phyloP scores from a whole-genome alignment of 768 basidiomycete species.

The Russula virescens region DNA sequence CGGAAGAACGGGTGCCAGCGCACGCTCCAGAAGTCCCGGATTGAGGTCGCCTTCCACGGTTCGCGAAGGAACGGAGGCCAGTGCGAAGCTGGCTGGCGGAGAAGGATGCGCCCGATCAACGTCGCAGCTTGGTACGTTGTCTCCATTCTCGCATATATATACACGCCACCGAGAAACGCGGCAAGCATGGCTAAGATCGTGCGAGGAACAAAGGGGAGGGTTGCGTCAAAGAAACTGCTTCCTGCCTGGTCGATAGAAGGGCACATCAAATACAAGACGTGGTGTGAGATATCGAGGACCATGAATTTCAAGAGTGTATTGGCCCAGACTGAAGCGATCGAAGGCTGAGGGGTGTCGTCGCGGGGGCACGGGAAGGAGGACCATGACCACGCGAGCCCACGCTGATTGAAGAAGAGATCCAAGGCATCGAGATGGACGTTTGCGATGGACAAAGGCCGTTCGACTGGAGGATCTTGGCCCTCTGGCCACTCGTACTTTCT shows the following conservation, averaged over 20 bases:
- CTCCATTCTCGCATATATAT: conserved; percentile 17
- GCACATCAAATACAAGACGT: background rate
- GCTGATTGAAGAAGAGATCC: too few species aligned
- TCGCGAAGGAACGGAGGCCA: too few species aligned
- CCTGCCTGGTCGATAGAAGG: conserved; percentile 9
- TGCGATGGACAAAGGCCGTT: conserved; percentile 3
- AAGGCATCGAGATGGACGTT: conserved; percentile 13
- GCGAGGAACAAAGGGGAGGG: background rate
- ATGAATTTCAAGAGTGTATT: background rate
- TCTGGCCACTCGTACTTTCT: too few species aligned
- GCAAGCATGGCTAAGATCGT: background rate
- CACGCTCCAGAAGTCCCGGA: too few species aligned
- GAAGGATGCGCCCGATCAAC: conserved; percentile 27
- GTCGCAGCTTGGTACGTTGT: conserved; percentile 27
- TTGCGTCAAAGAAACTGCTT: conserved; percentile 2
- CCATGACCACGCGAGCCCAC: too few species aligned
- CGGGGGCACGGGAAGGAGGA: background rate
- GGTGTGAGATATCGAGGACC: background rate
- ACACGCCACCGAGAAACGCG: conserved; percentile 3
- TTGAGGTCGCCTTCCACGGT: too few species aligned
- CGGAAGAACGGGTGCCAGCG: too few species aligned
- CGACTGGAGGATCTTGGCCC: background rate
- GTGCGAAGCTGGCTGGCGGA: too few species aligned
- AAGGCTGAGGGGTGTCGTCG: background rate
- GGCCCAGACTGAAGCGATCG: background rate